Evolutionary conservation across 768 basidiomycete species (phyloP), one percentile per base, ranked within the genome.

Genomic region (Daedaleopsis sinensis): DNA sequence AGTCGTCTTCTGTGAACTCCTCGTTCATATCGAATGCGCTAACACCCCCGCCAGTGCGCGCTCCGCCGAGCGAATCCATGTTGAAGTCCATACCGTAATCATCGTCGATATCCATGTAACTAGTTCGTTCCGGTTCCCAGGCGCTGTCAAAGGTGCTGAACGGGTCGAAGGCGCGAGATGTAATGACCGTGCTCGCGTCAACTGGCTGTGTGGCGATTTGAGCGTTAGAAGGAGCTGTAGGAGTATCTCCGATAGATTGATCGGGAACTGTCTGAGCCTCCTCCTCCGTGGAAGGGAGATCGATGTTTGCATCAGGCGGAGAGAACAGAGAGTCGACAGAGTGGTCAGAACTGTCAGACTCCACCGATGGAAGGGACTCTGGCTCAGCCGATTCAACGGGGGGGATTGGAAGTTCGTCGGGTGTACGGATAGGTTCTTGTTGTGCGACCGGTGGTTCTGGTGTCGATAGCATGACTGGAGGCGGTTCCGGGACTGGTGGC

Each of bases 1-100:
- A 95, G 72, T 95, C 93, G 57, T 93, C 93, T 54, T 95, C 93
- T 0, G 93, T 93, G 67, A 94, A 88, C 37, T 72, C 66, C 18
- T 69, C 72, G 53, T 73, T 74, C 27, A 74, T 64, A 44, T 68
- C 70, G 36, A 67, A 66, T 37, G 19, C 52, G 44, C 64, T 64
- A 24, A 62, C 71, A 18, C 64, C 73, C 46, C 71, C 66, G n/a
- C 68, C 67, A 9, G 67, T 63, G 16, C 73, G 67, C 35, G 72
- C 72, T 5, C 71, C 60, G 13, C 75, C 72, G 16, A 77, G 75
- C 21, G 74, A 57, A 62, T 77, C 77, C 52, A 88, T 80, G 55
- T 78, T 76, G 61, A 81, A 84, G 58, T 79, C 77, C 72, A 85
- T 82, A 43, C 77, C 79, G 43, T 77, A 77, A 47, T 69, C 79